Base-by-base conservation (phyloP, 2,329 filamentous ascomycete genomes). In the Tolypocladium inflatum region DNA sequence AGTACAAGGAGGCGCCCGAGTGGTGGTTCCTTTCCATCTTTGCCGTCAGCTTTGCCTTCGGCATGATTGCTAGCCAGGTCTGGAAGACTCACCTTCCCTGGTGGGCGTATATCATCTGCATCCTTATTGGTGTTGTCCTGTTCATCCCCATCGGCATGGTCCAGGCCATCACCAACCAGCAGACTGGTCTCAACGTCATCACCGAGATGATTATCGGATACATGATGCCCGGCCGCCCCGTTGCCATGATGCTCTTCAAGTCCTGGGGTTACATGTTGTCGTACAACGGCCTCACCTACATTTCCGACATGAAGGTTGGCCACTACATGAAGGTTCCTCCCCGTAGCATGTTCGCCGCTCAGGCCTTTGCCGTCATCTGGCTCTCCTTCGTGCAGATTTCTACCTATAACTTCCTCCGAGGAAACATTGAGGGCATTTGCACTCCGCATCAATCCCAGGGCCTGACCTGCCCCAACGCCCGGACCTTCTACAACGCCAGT, bases 401-500 rank as follows among this genome's bases (percentile, higher is more conserved):
- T 17, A 64, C 66, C 4, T 74, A 74, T 66, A 72, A 75, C 67
- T 74, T 73, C 60, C 60, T 74, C 55, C 73, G 74, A 43, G 73
- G 63, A n/a, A 74, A 79, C 57, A 84, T 86, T 59, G 62, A 75
- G 1, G 74, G 75, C 7, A 76, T 86, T 35, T 87, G 84, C 70
- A 75, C 73, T 1, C 57, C 65, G 0, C 42, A 74, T 0, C 80
- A 84, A 62, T 37, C 66, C 2, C 76, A 79, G 63, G 77, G 79
- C 55, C 80, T 84, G 63, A 81, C 73, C 26, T 86, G 83, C 65
- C 83, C 83, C 10, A 75, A 76, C 41, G 80, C 79, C 19, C 77
- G 77, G 30, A 81, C 83, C 0, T 86, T 85, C 66, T 86, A 82
- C 72, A 83, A 81, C 30, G 79, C 79, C 33, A 82, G 80, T 23